phyloP scores from a whole-genome alignment of 306 rosid genomes.

The Arachis stenosperma region DNA sequence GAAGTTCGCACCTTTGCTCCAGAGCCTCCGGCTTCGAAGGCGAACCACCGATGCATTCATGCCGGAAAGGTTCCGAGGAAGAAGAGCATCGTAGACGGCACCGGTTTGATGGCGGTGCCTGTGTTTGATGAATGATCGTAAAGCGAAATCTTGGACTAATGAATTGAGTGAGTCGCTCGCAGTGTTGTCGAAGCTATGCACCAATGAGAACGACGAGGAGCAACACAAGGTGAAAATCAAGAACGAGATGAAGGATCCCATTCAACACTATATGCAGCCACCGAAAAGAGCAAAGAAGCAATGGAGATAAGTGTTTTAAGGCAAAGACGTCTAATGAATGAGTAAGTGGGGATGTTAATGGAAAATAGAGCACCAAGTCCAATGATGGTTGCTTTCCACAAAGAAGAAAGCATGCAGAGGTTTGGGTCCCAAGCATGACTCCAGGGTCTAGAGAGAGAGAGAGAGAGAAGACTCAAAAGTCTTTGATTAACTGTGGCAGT shows the following conservation, averaged over 20 bases:
- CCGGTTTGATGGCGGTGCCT: constrained; percentile 70
- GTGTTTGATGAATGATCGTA: constrained; percentile 50
- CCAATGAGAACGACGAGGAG: constrained; percentile 42
- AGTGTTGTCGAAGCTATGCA: constrained; percentile 45
- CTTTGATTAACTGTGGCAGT: constrained; percentile 36
- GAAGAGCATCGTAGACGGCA: constrained; percentile 56
- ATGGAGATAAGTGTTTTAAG: constrained; percentile 1
- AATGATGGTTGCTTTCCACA: constrained; percentile 47
- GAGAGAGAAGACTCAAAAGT: constrained; percentile 45
- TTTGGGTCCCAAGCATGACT: constrained; percentile 53
- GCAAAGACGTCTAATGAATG: background rate
- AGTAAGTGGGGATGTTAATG: background rate
- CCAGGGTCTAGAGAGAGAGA: constrained; percentile 9
- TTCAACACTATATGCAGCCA: background rate
- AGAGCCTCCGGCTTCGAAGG: constrained; percentile 70
- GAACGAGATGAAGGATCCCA: constrained; percentile 45
- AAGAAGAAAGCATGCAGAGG: constrained; percentile 58
- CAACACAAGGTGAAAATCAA: constrained; percentile 40
- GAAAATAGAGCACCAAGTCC: constrained; percentile 20
- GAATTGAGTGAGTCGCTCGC: constrained; percentile 57
- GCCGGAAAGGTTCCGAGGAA: constrained; percentile 72
- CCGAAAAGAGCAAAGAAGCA: constrained; percentile 9
- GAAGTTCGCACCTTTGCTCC: constrained; percentile 78
- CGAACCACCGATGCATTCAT: constrained; percentile 67
- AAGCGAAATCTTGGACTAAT: constrained; percentile 62